Conservation (phyloP, 1,284 basidiomycete species). For the Rhodotorula sp. region DNA sequence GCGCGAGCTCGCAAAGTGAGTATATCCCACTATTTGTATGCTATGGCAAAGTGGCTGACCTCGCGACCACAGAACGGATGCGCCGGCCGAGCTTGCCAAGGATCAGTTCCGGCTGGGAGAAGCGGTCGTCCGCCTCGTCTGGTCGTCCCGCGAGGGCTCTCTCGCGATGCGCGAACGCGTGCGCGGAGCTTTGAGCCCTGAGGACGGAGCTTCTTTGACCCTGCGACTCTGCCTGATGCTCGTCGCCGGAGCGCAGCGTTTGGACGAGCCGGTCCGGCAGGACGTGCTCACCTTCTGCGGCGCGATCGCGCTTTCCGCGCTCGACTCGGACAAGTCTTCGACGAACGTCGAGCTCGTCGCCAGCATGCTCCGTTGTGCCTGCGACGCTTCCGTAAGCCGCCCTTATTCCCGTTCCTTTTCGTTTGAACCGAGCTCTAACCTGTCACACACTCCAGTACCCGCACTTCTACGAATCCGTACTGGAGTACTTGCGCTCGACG, state of each 20-base stretch:
- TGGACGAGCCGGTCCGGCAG: background rate
- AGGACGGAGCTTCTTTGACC: background rate
- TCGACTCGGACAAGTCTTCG: background rate
- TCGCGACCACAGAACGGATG: no score
- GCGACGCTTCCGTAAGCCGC: conserved; percentile 7
- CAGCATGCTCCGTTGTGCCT: conserved; percentile 11
- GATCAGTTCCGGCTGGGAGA: background rate
- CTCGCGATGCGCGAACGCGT: background rate
- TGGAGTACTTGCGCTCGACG: background rate
- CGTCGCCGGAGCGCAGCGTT: background rate
- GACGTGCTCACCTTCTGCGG: background rate
- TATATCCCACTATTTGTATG: background rate
- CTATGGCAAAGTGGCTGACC: no score
- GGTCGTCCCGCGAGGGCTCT: background rate
- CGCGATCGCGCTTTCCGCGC: background rate
- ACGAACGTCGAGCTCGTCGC: conserved; percentile 5
- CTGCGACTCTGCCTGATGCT: conserved; percentile 17
- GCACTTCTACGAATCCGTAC: conserved; percentile 10
- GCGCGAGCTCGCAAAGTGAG: background rate
- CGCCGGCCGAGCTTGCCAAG: no score
- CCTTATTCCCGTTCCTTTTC: background rate
- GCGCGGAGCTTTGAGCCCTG: background rate
- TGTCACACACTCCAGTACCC: conserved; percentile 5
- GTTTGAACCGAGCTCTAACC: no score
- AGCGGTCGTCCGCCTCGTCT: background rate